These are phyloP conservation scores for Hypoxylon sp. DNA, from an alignment of 2,329 filamentous ascomycete species.

Conservation along the genomic window DNA sequence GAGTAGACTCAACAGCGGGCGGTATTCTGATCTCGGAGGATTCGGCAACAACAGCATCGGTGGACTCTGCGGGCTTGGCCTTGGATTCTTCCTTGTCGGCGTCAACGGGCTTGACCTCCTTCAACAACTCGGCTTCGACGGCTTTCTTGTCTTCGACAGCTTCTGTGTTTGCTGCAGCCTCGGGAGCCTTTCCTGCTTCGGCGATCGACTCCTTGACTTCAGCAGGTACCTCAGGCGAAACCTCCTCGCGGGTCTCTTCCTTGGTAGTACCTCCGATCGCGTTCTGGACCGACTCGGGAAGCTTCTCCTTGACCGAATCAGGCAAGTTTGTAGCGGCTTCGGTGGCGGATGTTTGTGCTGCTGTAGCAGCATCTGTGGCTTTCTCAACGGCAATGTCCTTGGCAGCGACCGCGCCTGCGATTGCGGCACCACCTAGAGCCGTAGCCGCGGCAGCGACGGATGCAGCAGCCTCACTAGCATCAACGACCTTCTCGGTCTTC, in stretches of 20 bases:
- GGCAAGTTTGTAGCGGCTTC: constrained; percentile 58
- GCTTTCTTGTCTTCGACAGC: constrained; percentile 79
- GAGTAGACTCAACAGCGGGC: constrained; percentile 34
- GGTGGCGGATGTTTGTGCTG: constrained; percentile 40
- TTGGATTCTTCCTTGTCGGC: constrained; percentile 34
- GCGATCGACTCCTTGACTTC: constrained; percentile 66
- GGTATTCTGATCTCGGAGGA: constrained; percentile 32
- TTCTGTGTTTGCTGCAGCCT: constrained; percentile 73
- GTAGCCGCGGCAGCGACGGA: constrained; percentile 54
- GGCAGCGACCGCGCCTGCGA: constrained; percentile 49
- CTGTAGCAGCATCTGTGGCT: constrained; percentile 50
- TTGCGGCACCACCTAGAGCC: constrained; percentile 50
- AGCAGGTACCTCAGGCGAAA: constrained; percentile 61
- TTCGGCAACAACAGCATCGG: constrained; percentile 21
- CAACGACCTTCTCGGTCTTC: constrained; percentile 58
- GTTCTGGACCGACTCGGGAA: constrained; percentile 60
- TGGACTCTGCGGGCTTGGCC: constrained; percentile 13
- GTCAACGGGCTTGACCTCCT: constrained; percentile 62
- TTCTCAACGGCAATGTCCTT: constrained; percentile 54
- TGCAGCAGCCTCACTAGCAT: constrained; percentile 53
- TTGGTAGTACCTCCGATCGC: constrained; percentile 55
- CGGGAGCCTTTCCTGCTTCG: constrained; percentile 68
- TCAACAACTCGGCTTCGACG: constrained; percentile 77
- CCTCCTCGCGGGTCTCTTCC: constrained; percentile 54
- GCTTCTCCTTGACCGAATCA: constrained; percentile 60